Evolutionary conservation across 345 rosid genomes (phyloP).

Genomic region (Brassica napus): DNA sequence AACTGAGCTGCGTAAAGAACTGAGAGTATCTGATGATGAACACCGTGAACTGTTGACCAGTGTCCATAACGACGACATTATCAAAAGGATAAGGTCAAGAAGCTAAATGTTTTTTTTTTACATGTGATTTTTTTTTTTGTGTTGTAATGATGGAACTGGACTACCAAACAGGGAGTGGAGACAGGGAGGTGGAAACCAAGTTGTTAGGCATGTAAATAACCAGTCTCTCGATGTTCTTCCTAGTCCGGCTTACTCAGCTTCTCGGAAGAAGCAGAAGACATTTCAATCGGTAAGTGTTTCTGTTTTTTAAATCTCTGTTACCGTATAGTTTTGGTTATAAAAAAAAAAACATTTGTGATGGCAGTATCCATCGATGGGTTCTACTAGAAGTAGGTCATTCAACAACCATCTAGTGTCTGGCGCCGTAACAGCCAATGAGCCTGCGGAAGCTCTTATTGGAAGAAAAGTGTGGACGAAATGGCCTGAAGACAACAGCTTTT

Average conservation of each 20-base stretch:
- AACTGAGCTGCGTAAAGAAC: constrained; percentile 86
- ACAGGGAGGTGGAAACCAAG: constrained; percentile 61
- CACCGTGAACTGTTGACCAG: constrained; percentile 74
- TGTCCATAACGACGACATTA: constrained; percentile 78
- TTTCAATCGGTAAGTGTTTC: constrained; percentile 55
- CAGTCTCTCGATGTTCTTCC: constrained; percentile 61
- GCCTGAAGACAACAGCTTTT: constrained; percentile 91
- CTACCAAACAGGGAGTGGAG: constrained; percentile 73
- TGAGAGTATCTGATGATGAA: constrained; percentile 93
- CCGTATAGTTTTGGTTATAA: constrained; percentile 30
- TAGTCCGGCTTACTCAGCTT: constrained; percentile 69
- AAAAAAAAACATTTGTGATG: constrained; percentile 36
- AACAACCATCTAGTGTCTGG: constrained; percentile 49
- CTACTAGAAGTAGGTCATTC: constrained; percentile 55
- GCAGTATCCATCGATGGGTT: constrained; percentile 58
- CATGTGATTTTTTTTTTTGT: background rate
- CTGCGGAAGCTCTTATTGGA: constrained; percentile 63
- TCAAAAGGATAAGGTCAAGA: constrained; percentile 65
- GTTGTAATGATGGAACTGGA: constrained; percentile 13
- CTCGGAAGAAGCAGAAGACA: constrained; percentile 88
- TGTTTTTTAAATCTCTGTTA: background rate
- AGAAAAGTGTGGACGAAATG: constrained; percentile 90
- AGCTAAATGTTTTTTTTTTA: background rate
- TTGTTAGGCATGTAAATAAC: constrained; percentile 44
- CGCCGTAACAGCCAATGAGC: constrained; percentile 49